Percentiles rank a stretch among this genome's conserved stretches.
Conservation (phyloP, 108 stramenopile species). For the Cyclostephanos tholiformis region DNA sequence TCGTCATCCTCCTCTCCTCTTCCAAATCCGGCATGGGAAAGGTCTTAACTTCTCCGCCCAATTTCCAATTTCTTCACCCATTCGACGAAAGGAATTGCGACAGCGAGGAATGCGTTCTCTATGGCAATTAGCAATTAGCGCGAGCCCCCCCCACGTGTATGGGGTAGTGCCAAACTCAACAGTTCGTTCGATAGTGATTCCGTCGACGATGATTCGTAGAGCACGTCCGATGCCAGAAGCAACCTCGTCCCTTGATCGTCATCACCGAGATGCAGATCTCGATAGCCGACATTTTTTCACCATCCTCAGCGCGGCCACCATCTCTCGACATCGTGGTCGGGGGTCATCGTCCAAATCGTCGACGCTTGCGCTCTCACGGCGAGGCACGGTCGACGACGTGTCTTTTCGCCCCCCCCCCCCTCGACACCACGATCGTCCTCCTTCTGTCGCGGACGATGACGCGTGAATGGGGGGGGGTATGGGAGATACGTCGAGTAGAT, state of each 20-base stretch:
- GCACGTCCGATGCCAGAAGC: conserved; percentile 38
- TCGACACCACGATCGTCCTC: no score
- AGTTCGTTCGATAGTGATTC: conserved; percentile 33
- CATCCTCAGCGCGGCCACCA: background rate
- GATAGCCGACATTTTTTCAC: conserved; percentile 36
- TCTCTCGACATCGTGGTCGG: background rate
- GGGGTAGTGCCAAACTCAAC: conserved; percentile 23
- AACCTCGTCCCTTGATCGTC: conserved; percentile 23
- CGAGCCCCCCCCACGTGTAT: conserved; percentile 36
- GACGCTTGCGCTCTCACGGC: conserved; percentile 31
- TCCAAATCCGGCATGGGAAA: background rate
- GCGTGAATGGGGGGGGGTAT: no score
- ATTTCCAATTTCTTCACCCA: background rate
- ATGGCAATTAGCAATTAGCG: background rate
- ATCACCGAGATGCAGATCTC: conserved; percentile 18
- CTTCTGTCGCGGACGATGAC: no score
- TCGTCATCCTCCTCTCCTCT: conserved; percentile 12
- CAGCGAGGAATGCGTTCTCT: conserved; percentile 1
- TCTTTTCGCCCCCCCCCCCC: no score
- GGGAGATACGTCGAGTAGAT: no score
- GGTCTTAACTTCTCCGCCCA: background rate
- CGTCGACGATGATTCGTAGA: conserved; percentile 45
- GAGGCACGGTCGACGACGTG: background rate
- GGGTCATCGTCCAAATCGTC: conserved; percentile 52
- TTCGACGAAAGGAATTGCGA: background rate